A percentile compares a stretch with the other conserved stretches of the same genome.
These are phyloP conservation scores for Tillandsia fasciculata DNA, from an alignment of 176 grass and related monocot genomes.

Conservation along the genomic window DNA sequence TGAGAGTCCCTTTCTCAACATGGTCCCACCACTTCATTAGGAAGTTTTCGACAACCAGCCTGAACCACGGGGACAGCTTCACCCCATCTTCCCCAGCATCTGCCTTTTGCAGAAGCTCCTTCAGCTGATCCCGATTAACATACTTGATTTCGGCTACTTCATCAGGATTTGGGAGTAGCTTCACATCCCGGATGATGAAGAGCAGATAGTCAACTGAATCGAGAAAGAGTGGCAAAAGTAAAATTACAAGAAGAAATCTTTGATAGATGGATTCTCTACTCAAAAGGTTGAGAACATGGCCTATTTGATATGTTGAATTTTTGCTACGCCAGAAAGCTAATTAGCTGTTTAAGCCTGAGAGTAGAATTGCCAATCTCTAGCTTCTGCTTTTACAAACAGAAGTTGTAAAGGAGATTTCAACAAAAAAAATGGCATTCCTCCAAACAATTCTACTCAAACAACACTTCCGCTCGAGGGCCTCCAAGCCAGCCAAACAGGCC, in stretches of 20 bases:
- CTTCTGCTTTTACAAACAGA: too few relatives aligned
- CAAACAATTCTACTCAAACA: too few relatives aligned
- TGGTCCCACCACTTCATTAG: conserved; percentile 93
- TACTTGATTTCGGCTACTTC: conserved; percentile 83
- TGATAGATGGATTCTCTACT: too few relatives aligned
- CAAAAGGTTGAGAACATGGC: too few relatives aligned
- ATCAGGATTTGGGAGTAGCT: conserved; percentile 60
- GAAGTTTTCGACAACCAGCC: conserved; percentile 80
- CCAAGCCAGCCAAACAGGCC: too few relatives aligned
- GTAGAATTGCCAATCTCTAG: too few relatives aligned
- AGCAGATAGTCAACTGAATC: conserved; percentile 76
- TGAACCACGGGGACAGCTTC: conserved; percentile 91
- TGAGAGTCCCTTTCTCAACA: conserved; percentile 57
- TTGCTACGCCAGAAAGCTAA: too few relatives aligned
- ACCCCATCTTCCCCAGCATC: conserved; percentile 59
- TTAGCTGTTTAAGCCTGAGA: too few relatives aligned
- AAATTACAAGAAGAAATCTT: background rate
- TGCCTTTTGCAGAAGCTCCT: conserved; percentile 62
- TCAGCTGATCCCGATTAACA: conserved; percentile 57
- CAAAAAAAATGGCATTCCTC: too few relatives aligned
- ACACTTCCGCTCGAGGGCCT: too few relatives aligned
- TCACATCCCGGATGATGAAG: conserved; percentile 71
- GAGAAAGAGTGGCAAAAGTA: background rate
- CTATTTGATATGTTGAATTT: too few relatives aligned
- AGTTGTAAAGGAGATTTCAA: too few relatives aligned